Evolutionary conservation across 228 moss, liverwort and hornwort species (phyloP).

Genomic region (Sphagnum magellanicum): DNA sequence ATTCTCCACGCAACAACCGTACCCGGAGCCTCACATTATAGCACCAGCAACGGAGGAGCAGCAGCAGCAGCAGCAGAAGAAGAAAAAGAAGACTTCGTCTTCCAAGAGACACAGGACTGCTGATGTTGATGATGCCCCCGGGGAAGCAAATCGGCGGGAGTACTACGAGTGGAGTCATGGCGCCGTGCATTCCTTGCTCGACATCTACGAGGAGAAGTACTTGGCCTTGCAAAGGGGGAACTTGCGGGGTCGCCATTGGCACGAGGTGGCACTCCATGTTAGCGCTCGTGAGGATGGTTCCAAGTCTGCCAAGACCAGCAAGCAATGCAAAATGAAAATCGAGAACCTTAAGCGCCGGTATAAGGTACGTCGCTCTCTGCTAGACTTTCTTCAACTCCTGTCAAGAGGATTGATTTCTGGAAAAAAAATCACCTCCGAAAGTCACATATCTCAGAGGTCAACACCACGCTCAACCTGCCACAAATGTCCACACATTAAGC

Average conservation of each 20-base stretch:
- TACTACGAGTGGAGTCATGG: slow-evolving; percentile 94
- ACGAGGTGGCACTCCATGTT: slow-evolving; percentile 85
- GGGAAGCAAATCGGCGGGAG: slow-evolving; percentile 66
- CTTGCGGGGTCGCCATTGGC: slow-evolving; percentile 82
- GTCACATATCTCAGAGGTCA: too few species aligned
- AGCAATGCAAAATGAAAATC: slow-evolving; percentile 98
- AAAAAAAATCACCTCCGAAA: too few species aligned
- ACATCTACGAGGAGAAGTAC: slow-evolving; percentile 92
- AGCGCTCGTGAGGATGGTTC: slow-evolving; percentile 72
- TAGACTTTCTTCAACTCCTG: too few species aligned
- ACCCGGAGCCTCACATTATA: too few species aligned
- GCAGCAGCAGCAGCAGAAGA: too few species aligned
- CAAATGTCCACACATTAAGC: too few species aligned
- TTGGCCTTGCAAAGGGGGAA: slow-evolving; percentile 78
- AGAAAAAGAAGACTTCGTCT: too few species aligned
- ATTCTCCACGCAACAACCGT: too few species aligned
- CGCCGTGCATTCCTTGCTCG: slow-evolving; percentile 78
- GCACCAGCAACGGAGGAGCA: too few species aligned
- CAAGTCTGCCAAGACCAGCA: slow-evolving; percentile 83
- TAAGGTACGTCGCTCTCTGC: slow-evolving; percentile 31
- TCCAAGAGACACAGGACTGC: too few species aligned
- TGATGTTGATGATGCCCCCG: slow-evolving; percentile 1
- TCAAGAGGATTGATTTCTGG: too few species aligned
- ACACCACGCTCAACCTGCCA: too few species aligned
- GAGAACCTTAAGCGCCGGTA: slow-evolving; percentile 91